Evolutionary conservation across 2,329 filamentous ascomycete genomes (phyloP).

Genomic region (Alternaria sp.): DNA sequence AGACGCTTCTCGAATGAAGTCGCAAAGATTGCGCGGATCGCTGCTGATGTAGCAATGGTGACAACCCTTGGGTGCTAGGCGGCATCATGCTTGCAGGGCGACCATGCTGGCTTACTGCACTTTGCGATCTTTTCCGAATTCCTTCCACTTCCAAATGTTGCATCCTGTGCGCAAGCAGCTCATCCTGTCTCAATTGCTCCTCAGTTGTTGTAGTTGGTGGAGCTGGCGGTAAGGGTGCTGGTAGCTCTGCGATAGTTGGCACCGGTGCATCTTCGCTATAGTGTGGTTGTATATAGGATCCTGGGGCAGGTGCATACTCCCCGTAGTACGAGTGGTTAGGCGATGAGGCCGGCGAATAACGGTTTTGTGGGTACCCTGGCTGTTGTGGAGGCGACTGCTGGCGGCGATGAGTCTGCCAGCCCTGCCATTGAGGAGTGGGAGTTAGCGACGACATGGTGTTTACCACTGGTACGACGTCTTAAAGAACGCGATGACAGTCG

Average conservation of each 20-base stretch:
- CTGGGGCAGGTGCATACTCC: conserved; percentile 9
- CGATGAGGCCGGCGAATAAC: conserved; percentile 18
- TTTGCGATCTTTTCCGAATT: conserved; percentile 31
- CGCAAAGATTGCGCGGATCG: conserved; percentile 20
- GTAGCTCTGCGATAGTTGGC: conserved; percentile 39
- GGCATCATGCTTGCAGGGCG: conserved; percentile 23
- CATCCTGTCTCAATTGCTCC: conserved; percentile 44
- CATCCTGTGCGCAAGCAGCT: conserved; percentile 40
- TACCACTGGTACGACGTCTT: background rate
- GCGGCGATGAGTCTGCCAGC: conserved; percentile 20
- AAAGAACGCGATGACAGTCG: background rate
- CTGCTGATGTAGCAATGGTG: conserved; percentile 26
- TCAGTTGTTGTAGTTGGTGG: conserved; percentile 37
- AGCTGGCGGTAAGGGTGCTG: conserved; percentile 37
- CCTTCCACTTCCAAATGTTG: conserved; percentile 41
- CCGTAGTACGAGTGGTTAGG: conserved; percentile 7
- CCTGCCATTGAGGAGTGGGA: conserved; percentile 6
- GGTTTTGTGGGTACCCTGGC: conserved; percentile 12
- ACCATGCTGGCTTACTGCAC: conserved; percentile 25
- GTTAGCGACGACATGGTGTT: conserved; percentile 10
- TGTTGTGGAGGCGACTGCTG: conserved; percentile 16
- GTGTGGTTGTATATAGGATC: conserved; percentile 31
- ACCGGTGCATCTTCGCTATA: conserved; percentile 23
- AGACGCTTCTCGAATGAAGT: conserved; percentile 24
- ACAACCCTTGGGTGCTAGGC: conserved; percentile 14